A percentile compares a stretch with the other conserved stretches of the same genome.
Evolutionary conservation across 768 basidiomycete species (phyloP).

Genomic region (Serpula lacrymans): DNA sequence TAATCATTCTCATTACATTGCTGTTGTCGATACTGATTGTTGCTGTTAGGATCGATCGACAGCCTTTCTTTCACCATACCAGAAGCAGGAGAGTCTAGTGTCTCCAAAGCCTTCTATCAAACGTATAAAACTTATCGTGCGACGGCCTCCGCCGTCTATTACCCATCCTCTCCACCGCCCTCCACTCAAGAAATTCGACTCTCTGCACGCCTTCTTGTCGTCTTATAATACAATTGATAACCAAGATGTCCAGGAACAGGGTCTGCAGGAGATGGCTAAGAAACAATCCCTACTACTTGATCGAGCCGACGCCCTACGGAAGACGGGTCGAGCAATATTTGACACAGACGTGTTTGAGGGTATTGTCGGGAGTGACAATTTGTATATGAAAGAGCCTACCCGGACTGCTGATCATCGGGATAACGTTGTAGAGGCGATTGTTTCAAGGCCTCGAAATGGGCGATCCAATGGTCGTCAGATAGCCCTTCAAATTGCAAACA

Average conservation of each 20-base stretch:
- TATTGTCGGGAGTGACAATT: conserved; percentile 1
- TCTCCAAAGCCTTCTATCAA: conserved; percentile 36
- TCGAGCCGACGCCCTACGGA: conserved; percentile 40
- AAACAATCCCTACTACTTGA: conserved; percentile 44
- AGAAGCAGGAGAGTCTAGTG: no score
- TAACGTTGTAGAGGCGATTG: conserved; percentile 47
- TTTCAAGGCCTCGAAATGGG: conserved; percentile 19
- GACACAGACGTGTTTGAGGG: conserved; percentile 26
- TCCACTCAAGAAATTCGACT: conserved; percentile 46
- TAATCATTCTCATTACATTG: no score
- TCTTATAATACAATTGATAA: conserved; percentile 60
- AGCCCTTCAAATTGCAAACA: conserved; percentile 57
- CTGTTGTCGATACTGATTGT: no score
- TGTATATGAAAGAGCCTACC: conserved; percentile 15
- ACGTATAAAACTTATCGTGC: conserved; percentile 64
- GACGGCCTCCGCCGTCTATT: conserved; percentile 54
- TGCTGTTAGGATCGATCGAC: no score
- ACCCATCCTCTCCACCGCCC: conserved; percentile 72
- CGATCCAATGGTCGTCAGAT: conserved; percentile 35
- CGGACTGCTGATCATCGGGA: conserved; percentile 54
- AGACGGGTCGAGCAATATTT: conserved; percentile 44
- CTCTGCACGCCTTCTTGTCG: conserved; percentile 52
- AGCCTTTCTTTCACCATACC: no score
- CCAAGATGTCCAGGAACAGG: conserved; percentile 41
- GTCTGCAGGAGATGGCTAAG: conserved; percentile 34